Percentiles rank a stretch among this genome's conserved stretches.
Evolutionary conservation across 352 stramenopile genomes (phyloP).

Genomic region (Phytophthora podocarpi): DNA sequence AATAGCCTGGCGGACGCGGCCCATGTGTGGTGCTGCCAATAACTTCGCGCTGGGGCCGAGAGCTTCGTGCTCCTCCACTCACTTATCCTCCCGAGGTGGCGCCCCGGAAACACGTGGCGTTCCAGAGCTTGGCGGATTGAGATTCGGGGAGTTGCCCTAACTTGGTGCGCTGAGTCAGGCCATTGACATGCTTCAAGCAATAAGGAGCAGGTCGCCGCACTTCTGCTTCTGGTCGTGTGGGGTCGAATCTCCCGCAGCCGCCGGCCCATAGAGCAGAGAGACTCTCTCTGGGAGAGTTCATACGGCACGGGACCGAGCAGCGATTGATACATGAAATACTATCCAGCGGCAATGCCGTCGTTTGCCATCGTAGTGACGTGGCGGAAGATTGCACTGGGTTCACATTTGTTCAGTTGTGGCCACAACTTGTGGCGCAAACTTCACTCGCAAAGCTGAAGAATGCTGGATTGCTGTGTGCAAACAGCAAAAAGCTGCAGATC

Average conservation of each 20-base stretch:
- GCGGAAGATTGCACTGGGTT: background rate
- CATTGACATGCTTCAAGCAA: background rate
- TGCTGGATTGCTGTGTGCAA: no score
- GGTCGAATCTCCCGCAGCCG: background rate
- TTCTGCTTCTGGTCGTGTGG: constrained; percentile 20
- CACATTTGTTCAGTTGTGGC: constrained; percentile 5
- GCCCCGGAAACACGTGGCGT: constrained; percentile 18
- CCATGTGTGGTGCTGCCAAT: no score
- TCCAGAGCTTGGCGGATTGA: background rate
- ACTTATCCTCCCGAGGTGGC: constrained; percentile 3
- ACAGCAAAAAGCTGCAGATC: no score
- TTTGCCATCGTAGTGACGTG: constrained; percentile 8
- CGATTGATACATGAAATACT: no score
- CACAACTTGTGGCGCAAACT: no score
- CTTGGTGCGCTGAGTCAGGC: constrained; percentile 15
- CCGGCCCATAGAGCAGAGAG: constrained; percentile 7
- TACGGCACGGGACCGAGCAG: constrained; percentile 3
- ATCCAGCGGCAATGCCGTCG: background rate
- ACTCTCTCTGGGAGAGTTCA: no score
- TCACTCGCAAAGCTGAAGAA: no score
- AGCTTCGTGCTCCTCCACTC: constrained; percentile 1
- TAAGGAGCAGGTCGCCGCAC: background rate
- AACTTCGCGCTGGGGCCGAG: no score
- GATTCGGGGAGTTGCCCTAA: constrained; percentile 15
- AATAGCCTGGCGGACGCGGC: constrained; percentile 7